A percentile compares a stretch with the other conserved stretches of the same genome.
These are phyloP conservation scores for Lactarius deliciosus DNA, from an alignment of 768 basidiomycete genomes.

Conservation along the genomic window DNA sequence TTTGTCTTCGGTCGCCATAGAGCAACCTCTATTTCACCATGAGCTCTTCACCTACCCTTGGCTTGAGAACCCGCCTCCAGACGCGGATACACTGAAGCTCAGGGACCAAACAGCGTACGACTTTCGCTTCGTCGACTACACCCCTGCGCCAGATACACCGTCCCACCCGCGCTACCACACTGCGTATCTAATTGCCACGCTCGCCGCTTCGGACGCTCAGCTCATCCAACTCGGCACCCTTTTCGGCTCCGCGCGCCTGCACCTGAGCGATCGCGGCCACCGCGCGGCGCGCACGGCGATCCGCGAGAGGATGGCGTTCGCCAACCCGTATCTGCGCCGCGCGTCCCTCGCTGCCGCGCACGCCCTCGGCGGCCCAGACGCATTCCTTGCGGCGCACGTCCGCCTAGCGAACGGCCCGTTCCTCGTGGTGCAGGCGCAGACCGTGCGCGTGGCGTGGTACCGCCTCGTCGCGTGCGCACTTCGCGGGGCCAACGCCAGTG, in stretches of 20 bases:
- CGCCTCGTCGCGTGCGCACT: constrained; percentile 52
- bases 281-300: constrained; percentile 46
- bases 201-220: constrained; percentile 44
- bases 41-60: constrained; percentile 52
- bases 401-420: constrained; percentile 71
- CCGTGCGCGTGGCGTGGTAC: constrained; percentile 54
- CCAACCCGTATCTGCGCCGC: constrained; percentile 46
- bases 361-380: constrained; percentile 40
- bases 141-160: constrained; percentile 25
- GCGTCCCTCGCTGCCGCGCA: constrained; percentile 42
- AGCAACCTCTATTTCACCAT: constrained; percentile 47
- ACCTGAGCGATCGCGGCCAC: constrained; percentile 45
- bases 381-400: constrained; percentile 64
- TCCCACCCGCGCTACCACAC: constrained; percentile 40
- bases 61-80: constrained; percentile 46
- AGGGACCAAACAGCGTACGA: constrained; percentile 59
- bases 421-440: constrained; percentile 41
- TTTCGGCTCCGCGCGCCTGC: constrained; percentile 72
- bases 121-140: constrained; percentile 53
- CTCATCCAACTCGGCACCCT: constrained; percentile 72
- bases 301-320: constrained; percentile 57
- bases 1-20: constrained; percentile 40
- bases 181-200: constrained; percentile 44
- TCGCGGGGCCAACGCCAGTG: constrained; percentile 30
- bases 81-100: constrained; percentile 47